Conservation (phyloP, 2,329 filamentous ascomycete genomes). For the Colletotrichum sp. region DNA sequence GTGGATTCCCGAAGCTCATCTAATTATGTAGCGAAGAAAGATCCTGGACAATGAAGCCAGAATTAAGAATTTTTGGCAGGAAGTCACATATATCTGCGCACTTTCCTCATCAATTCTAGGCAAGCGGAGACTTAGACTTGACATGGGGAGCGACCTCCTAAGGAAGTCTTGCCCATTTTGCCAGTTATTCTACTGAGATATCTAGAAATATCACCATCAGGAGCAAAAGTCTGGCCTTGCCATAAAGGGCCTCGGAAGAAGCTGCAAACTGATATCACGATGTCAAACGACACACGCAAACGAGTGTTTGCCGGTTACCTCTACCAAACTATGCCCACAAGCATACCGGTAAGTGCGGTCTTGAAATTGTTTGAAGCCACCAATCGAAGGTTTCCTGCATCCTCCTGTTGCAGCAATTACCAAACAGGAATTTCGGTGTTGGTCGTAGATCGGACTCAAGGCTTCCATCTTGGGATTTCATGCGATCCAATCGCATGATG, state of each 20-base stretch:
- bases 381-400: not conserved
- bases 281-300: not conserved
- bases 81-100: not conserved
- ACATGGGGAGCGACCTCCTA: too few species aligned
- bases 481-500: not conserved
- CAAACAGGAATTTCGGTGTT: not conserved
- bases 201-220: not conserved
- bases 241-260: too few species aligned
- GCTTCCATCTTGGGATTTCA: not conserved
- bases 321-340: not conserved
- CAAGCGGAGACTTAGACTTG: fast-evolving
- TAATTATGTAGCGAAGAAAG: not conserved
- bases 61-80: not conserved
- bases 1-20: not conserved
- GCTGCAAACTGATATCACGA: not conserved
- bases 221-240: too few species aligned
- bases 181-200: not conserved
- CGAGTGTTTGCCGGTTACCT: too few species aligned
- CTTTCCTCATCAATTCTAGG: not conserved
- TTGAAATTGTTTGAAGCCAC: not conserved
- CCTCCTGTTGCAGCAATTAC: not conserved
- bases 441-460: not conserved
- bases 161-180: not conserved
- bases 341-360: not conserved
- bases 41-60: not conserved